Evolutionary conservation across 139 green algal species (phyloP), one percentile per base, ranked within the genome.

Genomic region (Micractinium conductrix): DNA sequence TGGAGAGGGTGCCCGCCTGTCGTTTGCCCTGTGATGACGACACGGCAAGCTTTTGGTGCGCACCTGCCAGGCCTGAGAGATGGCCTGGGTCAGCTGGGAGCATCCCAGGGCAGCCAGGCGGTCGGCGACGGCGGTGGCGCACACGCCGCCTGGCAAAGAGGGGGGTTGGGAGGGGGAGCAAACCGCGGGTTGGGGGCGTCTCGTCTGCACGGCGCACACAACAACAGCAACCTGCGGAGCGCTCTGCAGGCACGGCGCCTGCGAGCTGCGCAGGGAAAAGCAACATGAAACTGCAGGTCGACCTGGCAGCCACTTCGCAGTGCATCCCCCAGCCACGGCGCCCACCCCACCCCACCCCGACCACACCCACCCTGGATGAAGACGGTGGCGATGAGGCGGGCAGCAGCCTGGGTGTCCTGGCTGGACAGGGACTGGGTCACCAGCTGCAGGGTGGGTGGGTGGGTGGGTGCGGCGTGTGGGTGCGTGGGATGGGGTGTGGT

Each of bases 341-440:
- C 5, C 58, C 58, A 65, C 26, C 28, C 60, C 60, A 68, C 60
- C 60, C 28, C 28, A 68, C 28, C 6, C 24, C 5, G 10, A 5
- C 53, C 4, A 38, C 40, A 35, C 69, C 53, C 74, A 67, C 48
- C 74, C 74, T 80, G 74, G 50, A 80, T 80, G 35, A 80, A 68
- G 12, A 80, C 74, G 1, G 74, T 45, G 45, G 74, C 74, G 26
- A 80, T n/a, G 19, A 80, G 74, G 48, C 74, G 74, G 74, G 74
- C 53, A 7, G 74, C 74, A 35, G 28, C 37, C 17, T 50, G 26
- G 33, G 62, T 28, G 74, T 80, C 74, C 35, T 50, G 50, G 74
- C 42, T 68, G 35, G 38, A 8, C 35, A 80, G 74, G 48, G 19
- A 24, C n/a, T 40, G 17, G 5, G 38, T 22, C 21, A 80, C 74